Evolutionary conservation across 345 rosid genomes (phyloP).

Genomic region (Boechera retrofracta): DNA sequence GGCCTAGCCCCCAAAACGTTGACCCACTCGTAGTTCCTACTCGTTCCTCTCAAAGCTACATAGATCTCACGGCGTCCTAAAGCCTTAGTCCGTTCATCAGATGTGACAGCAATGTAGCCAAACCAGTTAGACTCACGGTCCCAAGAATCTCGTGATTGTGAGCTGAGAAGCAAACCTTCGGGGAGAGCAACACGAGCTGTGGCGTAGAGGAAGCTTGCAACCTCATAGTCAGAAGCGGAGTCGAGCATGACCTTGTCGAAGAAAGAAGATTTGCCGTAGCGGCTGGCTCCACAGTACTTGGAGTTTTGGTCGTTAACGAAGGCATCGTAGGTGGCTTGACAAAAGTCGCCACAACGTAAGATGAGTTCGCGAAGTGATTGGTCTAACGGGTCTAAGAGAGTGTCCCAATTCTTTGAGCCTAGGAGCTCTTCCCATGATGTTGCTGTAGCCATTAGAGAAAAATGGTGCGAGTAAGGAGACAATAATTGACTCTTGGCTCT

Average conservation of each 20-base stretch:
- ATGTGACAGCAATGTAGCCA: conserved; percentile 77
- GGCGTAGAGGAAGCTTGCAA: conserved; percentile 69
- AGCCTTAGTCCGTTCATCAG: conserved; percentile 54
- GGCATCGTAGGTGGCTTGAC: conserved; percentile 91
- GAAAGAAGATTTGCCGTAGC: conserved; percentile 68
- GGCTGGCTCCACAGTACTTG: conserved; percentile 85
- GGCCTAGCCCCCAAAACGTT: conserved; percentile 64
- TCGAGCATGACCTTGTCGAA: conserved; percentile 76
- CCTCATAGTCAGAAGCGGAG: conserved; percentile 55
- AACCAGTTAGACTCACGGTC: conserved; percentile 99
- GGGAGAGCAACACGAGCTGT: conserved; percentile 68
- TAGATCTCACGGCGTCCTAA: conserved; percentile 82
- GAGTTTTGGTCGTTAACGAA: conserved; percentile 86
- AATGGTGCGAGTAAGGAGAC: conserved; percentile 9
- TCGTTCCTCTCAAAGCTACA: conserved; percentile 76
- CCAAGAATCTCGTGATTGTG: conserved; percentile 77
- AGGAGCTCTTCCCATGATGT: conserved; percentile 67
- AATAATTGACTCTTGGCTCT: conserved; percentile 19
- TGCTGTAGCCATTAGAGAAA: conserved; percentile 48
- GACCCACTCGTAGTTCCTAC: conserved; percentile 84
- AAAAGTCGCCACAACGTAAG: conserved; percentile 89
- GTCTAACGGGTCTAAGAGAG: conserved; percentile 73
- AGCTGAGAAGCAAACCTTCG: conserved; percentile 68
- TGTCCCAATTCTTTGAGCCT: conserved; percentile 71
- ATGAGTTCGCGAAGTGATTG: conserved; percentile 69